Conservation (phyloP, 2,329 filamentous ascomycete genomes). For the Karstenula rhodostoma region DNA sequence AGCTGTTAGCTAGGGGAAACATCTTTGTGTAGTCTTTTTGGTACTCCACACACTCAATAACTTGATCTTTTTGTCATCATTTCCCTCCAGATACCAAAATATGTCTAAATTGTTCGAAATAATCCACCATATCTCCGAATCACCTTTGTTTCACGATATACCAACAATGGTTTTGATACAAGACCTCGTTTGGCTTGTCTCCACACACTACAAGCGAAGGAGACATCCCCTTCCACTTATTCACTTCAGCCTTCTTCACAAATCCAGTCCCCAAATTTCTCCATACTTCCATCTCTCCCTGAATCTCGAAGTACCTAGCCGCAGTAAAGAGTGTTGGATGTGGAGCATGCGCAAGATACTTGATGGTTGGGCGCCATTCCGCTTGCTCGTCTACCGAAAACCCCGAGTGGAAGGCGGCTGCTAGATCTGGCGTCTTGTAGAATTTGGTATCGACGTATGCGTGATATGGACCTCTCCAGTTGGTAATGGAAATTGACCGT, state of each 20-base stretch:
- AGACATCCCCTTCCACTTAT: slow-evolving; percentile 17
- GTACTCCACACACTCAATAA: too few species aligned
- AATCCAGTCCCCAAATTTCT: slow-evolving; percentile 14
- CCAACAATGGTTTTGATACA: slow-evolving; percentile 14
- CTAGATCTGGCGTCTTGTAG: slow-evolving; percentile 16
- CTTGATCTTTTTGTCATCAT: too few species aligned
- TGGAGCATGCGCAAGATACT: slow-evolving; percentile 16
- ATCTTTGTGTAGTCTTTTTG: too few species aligned
- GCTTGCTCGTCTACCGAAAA: slow-evolving; percentile 14
- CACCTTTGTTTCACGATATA: slow-evolving; percentile 18
- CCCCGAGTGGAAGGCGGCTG: slow-evolving; percentile 14
- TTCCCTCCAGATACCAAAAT: too few species aligned
- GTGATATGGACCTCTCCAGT: slow-evolving; percentile 14
- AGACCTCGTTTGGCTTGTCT: slow-evolving; percentile 15
- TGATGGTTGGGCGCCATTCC: slow-evolving; percentile 14
- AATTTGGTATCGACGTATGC: slow-evolving; percentile 13
- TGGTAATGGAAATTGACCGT: slow-evolving; percentile 11
- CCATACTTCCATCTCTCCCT: slow-evolving; percentile 15
- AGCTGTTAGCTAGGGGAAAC: too few species aligned
- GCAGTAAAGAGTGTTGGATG: slow-evolving; percentile 18
- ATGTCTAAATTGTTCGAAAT: neutral
- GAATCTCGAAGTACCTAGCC: slow-evolving; percentile 13
- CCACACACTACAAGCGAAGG: slow-evolving; percentile 15
- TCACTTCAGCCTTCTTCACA: slow-evolving; percentile 18
- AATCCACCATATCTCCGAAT: neutral